Percentiles rank a stretch among this genome's conserved stretches.
Evolutionary conservation across 2,329 filamentous ascomycete species (phyloP).

Genomic region (Alternaria rosae): DNA sequence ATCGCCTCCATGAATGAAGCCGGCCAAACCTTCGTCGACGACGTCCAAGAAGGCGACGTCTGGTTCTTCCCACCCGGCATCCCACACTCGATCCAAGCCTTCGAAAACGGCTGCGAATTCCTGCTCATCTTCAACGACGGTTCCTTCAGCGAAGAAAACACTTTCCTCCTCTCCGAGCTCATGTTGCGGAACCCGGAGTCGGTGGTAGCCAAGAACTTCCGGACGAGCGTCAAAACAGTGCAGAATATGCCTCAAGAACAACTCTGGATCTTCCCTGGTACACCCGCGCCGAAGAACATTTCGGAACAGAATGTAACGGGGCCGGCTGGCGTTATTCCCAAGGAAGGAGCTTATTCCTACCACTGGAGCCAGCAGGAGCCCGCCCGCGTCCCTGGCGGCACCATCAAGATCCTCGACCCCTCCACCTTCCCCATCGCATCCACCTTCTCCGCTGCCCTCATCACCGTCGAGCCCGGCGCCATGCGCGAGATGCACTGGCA

Average conservation of each 20-base stretch:
- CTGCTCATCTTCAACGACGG: constrained; percentile 64
- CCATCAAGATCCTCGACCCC: constrained; percentile 67
- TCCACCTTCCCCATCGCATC: constrained; percentile 64
- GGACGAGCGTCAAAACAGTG: constrained; percentile 47
- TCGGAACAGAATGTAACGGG: constrained; percentile 56
- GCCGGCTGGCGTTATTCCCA: constrained; percentile 42
- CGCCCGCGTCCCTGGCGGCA: constrained; percentile 61
- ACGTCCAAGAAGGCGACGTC: constrained; percentile 51
- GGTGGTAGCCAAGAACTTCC: constrained; percentile 55
- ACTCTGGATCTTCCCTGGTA: constrained; percentile 55
- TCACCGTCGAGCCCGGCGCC: constrained; percentile 67
- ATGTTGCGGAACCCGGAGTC: constrained; percentile 54
- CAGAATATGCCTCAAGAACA: constrained; percentile 50
- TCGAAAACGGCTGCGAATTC: constrained; percentile 61
- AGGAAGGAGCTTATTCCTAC: constrained; percentile 48
- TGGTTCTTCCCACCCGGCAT: constrained; percentile 48
- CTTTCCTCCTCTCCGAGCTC: constrained; percentile 65
- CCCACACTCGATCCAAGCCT: constrained; percentile 60
- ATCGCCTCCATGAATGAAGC: constrained; percentile 62
- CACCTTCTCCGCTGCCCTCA: constrained; percentile 64
- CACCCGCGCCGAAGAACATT: constrained; percentile 47
- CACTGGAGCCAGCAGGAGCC: constrained; percentile 59
- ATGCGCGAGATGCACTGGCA: constrained; percentile 73
- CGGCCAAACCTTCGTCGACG: constrained; percentile 54
- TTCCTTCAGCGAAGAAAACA: constrained; percentile 65